Percentiles rank a stretch among this genome's conserved stretches.
Evolutionary conservation across 371 early-diverging fungal genomes (phyloP).

Genomic region (Mucor circinelloides): DNA sequence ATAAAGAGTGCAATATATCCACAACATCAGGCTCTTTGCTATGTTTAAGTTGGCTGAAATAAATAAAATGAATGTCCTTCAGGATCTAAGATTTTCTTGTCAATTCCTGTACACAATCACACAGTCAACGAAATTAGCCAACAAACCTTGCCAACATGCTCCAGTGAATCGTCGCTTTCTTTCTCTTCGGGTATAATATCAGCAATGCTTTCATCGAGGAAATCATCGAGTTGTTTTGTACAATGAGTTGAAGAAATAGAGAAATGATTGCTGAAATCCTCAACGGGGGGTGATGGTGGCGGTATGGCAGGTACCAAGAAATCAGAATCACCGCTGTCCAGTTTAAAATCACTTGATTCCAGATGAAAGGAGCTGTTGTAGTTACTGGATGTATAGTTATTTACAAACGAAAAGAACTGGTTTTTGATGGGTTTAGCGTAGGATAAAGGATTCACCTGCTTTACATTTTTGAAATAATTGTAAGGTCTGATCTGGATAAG

Average conservation of each 20-base stretch:
- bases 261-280: neutral
- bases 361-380: neutral
- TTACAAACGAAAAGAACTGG: neutral
- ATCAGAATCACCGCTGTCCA: neutral
- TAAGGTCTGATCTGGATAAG: neutral
- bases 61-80: neutral
- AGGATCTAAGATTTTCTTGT: neutral
- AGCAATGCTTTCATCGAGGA: neutral
- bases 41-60: neutral
- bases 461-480: neutral
- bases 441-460: neutral
- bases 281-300: neutral
- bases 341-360: neutral
- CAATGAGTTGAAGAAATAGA: neutral
- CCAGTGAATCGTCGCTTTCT: neutral
- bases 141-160: neutral
- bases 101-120: neutral
- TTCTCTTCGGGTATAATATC: neutral
- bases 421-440: neutral
- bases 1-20: neutral
- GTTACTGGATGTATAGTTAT: neutral
- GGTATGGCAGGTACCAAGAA: neutral
- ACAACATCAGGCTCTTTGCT: neutral
- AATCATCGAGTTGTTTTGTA: neutral
- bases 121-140: too few species aligned